Conservation (phyloP, 1,284 basidiomycete species). For the Clitocybe nebularis region DNA sequence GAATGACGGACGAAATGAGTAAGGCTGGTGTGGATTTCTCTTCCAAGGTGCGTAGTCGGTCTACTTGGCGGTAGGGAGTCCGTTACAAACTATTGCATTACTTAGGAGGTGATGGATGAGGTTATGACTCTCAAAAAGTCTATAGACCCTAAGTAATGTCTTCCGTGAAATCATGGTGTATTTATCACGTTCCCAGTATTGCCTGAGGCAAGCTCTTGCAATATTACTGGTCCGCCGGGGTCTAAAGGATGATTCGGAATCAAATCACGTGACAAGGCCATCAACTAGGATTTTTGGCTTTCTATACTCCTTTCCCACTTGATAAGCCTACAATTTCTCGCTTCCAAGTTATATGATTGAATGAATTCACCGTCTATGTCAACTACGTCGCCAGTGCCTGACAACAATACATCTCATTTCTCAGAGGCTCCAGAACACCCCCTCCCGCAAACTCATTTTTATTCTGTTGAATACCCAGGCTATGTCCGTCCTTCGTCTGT, state of each 20-base stretch:
- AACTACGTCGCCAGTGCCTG: neutral
- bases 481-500: conserved; percentile 69
- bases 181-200: no score
- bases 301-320: no score
- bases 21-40: conserved; percentile 56
- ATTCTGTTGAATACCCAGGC: conserved; percentile 88
- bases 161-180: neutral
- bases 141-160: conserved; percentile 11
- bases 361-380: conserved; percentile 14
- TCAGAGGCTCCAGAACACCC: conserved; percentile 29
- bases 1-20: conserved; percentile 47
- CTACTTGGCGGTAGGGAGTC: no score
- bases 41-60: conserved; percentile 27
- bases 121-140: conserved; percentile 24
- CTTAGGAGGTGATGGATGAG: conserved; percentile 28
- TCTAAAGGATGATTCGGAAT: neutral
- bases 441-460: conserved; percentile 63
- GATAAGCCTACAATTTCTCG: no score
- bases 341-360: no score
- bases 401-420: conserved; percentile 4
- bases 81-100: no score
- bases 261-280: conserved; percentile 4
- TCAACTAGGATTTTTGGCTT: no score
- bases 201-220: no score
- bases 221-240: no score